These are phyloP conservation scores for Solanum ossicruentum DNA, from an alignment of 257 asterid species.

Conservation along the genomic window DNA sequence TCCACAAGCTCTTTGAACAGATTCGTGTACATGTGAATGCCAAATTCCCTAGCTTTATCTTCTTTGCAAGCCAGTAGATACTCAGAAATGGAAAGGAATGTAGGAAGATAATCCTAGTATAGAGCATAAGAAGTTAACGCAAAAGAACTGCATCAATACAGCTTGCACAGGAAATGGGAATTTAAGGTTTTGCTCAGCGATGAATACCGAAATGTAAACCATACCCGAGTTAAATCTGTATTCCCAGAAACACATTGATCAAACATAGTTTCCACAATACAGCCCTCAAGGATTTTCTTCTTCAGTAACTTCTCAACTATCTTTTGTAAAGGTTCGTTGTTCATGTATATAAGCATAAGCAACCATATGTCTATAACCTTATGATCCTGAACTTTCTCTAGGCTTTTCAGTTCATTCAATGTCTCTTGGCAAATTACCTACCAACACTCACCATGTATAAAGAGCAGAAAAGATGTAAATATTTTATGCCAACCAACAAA, in stretches of 20 bases:
- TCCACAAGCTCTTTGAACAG: conserved; percentile 57
- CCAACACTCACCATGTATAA: neutral
- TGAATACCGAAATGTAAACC: neutral
- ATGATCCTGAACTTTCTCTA: conserved; percentile 55
- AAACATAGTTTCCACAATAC: conserved; percentile 53
- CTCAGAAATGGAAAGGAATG: conserved; percentile 58
- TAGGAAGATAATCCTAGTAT: conserved; percentile 56
- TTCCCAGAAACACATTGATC: conserved; percentile 53
- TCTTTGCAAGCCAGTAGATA: conserved; percentile 76
- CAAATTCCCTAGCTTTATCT: conserved; percentile 47
- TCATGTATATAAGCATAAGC: conserved; percentile 47
- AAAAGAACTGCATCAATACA: neutral
- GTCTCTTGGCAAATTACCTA: conserved; percentile 71
- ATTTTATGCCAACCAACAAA: neutral
- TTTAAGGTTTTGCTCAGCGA: neutral
- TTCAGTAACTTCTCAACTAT: conserved; percentile 54
- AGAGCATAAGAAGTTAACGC: conserved; percentile 12
- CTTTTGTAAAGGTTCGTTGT: conserved; percentile 54
- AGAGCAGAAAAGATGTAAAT: neutral
- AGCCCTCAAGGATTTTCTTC: conserved; percentile 70
- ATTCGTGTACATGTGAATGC: conserved; percentile 53
- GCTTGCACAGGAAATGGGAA: neutral
- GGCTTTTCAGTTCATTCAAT: conserved; percentile 61
- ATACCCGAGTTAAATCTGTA: conserved; percentile 65
- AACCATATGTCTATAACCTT: conserved; percentile 80